Evolutionary conservation across 805 yeast genomes (phyloP), one percentile per base, ranked within the genome.

Genomic region (Zygosaccharomyces kombuchaensis): DNA sequence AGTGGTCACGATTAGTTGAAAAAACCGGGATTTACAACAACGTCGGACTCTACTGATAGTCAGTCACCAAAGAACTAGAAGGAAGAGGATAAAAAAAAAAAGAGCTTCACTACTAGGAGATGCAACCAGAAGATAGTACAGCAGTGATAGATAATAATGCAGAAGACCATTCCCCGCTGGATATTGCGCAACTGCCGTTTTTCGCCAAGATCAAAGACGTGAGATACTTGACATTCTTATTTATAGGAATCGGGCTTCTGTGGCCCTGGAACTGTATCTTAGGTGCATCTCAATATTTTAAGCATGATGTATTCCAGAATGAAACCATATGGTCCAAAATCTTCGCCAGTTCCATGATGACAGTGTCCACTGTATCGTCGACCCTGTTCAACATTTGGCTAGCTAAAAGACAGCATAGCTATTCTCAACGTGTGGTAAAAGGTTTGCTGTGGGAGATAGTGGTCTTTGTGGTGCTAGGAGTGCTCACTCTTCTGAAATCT

Each of bases 211-310:
- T 60, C 14, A 50, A 46, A 31, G 54, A 63, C 27, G 34, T 56
- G 9, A 53, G 57, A 37, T 87, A 85, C 58, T 22, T 74, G 9
- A 78, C 91, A 0, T 88, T 84, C 57, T 66, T 80, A 19, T 55
- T 78, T 9, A 74, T 86, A 6, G 97, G 97, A 0, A 73, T 87
- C 10, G 84, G 96, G 1, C 71, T 84, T 16, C 72, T 91, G 16
- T 91, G 98, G 97, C 98, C 98, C 0, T 91, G 98, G 96, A 93
- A 91, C 70, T 81, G 93, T 55, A 83, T 90, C 52, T 67, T 93
- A 8, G 80, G 95, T 1, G 96, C 96, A 0, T 78, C 96, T 0
- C 84, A 84, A 7, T 89, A 87, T 65, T 87, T 88, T 58, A 76
- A 47, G 75, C 77, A 52, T 62, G 89, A 54, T 78, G 55, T 66